Conservation (phyloP, 2,329 filamentous ascomycete species). For the Teratosphaeria destructans region DNA sequence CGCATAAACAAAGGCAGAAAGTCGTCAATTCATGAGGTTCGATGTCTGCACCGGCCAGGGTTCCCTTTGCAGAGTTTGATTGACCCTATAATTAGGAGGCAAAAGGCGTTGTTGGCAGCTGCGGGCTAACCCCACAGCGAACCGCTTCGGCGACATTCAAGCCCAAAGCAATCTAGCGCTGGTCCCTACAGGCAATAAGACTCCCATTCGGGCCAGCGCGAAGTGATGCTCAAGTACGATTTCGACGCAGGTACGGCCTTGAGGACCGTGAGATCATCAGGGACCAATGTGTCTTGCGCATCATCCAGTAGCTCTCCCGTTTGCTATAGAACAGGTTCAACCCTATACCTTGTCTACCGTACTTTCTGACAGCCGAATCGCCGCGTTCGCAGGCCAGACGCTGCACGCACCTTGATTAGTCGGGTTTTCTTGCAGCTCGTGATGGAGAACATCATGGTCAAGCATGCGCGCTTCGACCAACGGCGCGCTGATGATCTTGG, state of each 20-base stretch:
- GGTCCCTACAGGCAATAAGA: not conserved
- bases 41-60: not conserved
- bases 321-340: not conserved
- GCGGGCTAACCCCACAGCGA: not conserved
- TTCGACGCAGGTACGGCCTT: not conserved
- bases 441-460: not conserved
- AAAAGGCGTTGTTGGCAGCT: not conserved
- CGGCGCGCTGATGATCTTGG: not conserved
- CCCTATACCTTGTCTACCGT: not conserved
- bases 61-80: not conserved
- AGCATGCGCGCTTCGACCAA: not conserved
- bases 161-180: not conserved
- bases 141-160: not conserved
- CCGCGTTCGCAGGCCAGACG: not conserved
- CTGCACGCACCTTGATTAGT: not conserved
- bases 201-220: not conserved
- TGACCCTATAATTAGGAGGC: not conserved
- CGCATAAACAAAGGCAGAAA: not conserved
- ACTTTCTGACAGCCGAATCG: not conserved
- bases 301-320: not conserved
- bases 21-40: not conserved
- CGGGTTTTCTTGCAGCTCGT: not conserved
- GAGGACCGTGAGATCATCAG: slow-evolving; percentile 1
- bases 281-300: slow-evolving; percentile 7
- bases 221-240: not conserved